A percentile compares a stretch with the other conserved stretches of the same genome.
Conservation (phyloP, 2,329 filamentous ascomycete species). For the Metarhizium album region DNA sequence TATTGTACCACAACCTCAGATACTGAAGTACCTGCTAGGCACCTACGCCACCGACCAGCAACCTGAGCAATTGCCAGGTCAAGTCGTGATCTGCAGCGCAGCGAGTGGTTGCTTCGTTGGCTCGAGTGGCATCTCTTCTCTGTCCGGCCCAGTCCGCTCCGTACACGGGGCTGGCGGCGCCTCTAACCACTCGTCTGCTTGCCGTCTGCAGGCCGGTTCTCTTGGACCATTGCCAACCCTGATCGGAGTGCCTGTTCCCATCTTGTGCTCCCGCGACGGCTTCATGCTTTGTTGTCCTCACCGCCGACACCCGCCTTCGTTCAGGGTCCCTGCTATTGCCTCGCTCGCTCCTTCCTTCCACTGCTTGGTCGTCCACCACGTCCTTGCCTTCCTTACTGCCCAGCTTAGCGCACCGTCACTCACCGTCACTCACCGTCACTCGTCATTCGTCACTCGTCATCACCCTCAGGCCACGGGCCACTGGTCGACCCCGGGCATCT, state of each 20-base stretch:
- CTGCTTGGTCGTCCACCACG: neutral
- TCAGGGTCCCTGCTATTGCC: neutral
- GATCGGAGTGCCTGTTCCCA: neutral
- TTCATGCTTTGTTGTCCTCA: neutral
- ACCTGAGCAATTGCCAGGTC: no score
- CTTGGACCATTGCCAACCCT: neutral
- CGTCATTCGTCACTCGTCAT: no score
- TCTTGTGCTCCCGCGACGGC: neutral
- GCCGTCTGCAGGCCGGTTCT: neutral
- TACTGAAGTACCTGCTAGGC: no score
- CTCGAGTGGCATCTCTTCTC: neutral
- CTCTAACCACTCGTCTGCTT: neutral
- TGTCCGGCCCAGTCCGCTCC: neutral
- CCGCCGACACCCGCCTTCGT: neutral
- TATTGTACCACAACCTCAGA: no score
- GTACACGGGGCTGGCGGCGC: slow-evolving; percentile 1
- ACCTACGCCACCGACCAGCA: no score
- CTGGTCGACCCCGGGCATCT: no score
- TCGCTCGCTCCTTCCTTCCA: neutral
- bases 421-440: neutral
- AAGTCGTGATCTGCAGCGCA: no score
- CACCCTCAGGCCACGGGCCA: no score
- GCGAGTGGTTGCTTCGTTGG: neutral
- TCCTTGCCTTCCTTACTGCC: neutral
- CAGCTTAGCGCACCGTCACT: neutral